Conservation (phyloP, 2,329 filamentous ascomycete genomes). For the Colletotrichum sp. region DNA sequence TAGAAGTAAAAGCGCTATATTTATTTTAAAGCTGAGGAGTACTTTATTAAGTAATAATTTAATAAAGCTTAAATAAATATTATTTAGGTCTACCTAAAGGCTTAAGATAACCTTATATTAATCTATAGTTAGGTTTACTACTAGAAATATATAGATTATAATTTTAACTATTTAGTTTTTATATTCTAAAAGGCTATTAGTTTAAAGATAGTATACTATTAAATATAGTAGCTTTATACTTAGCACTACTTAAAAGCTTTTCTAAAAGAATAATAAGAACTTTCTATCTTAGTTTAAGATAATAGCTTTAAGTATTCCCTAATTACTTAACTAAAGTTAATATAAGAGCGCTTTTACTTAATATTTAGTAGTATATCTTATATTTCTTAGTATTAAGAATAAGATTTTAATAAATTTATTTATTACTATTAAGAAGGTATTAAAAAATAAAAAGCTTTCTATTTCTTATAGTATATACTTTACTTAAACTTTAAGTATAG, state of each 20-base stretch:
- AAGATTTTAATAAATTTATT: background rate
- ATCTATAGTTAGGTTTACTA: background rate
- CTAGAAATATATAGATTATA: background rate
- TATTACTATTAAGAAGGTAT: conserved; percentile 14
- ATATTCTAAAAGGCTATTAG: background rate
- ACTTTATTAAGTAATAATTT: background rate
- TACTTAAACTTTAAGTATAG: too few relatives aligned
- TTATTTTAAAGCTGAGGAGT: background rate
- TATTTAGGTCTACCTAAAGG: background rate
- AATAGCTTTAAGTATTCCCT: fast-evolving
- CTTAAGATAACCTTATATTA: background rate
- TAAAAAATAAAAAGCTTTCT: background rate
- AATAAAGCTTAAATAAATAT: too few relatives aligned
- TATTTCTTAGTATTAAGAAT: background rate
- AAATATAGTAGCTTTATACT: background rate
- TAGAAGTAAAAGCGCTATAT: background rate
- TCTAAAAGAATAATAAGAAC: background rate
- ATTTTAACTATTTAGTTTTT: background rate
- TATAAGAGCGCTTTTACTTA: background rate
- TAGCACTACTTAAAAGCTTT: background rate
- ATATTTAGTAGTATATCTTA: background rate
- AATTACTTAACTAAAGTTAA: background rate
- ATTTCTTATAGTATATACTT: too few relatives aligned
- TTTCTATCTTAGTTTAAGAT: background rate
- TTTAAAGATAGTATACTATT: background rate